Conservation (phyloP, 2,329 filamentous ascomycete species). For the Colletotrichum sp. region DNA sequence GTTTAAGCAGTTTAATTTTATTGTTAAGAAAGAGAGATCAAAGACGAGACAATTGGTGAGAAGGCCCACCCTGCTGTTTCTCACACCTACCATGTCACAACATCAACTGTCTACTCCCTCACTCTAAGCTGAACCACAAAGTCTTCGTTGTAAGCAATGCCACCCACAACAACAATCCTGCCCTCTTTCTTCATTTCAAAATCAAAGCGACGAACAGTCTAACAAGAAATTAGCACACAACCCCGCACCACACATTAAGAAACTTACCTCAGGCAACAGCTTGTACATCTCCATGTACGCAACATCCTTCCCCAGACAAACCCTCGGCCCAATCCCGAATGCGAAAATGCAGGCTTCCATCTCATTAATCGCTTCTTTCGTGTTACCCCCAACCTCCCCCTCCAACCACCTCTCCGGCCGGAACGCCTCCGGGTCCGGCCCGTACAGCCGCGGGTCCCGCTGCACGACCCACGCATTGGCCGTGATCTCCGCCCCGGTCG, state of each 20-base stretch:
- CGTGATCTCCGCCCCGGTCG: not conserved
- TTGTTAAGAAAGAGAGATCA: no score
- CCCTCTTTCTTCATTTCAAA: not conserved
- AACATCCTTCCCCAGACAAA: not conserved
- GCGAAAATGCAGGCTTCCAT: not conserved
- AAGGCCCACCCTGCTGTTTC: no score
- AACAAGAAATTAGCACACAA: not conserved
- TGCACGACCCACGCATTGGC: slow-evolving; percentile 39
- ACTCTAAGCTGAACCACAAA: not conserved
- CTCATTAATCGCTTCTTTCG: not conserved
- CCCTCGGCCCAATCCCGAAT: not conserved
- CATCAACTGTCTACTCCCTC: not conserved
- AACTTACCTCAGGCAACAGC: not conserved
- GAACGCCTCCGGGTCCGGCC: slow-evolving; percentile 37
- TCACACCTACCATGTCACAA: no score
- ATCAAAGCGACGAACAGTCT: slow-evolving; percentile 1
- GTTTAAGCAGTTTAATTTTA: no score
- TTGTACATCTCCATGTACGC: slow-evolving; percentile 5
- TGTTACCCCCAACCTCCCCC: slow-evolving; percentile 19
- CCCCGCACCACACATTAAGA: not conserved
- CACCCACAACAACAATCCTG: not conserved
- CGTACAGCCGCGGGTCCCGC: slow-evolving; percentile 33
- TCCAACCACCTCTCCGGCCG: slow-evolving; percentile 46
- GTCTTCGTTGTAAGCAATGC: not conserved
- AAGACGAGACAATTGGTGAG: no score